Conservation (phyloP, 345 rosid genomes). For the Geranium rotundifolium region DNA sequence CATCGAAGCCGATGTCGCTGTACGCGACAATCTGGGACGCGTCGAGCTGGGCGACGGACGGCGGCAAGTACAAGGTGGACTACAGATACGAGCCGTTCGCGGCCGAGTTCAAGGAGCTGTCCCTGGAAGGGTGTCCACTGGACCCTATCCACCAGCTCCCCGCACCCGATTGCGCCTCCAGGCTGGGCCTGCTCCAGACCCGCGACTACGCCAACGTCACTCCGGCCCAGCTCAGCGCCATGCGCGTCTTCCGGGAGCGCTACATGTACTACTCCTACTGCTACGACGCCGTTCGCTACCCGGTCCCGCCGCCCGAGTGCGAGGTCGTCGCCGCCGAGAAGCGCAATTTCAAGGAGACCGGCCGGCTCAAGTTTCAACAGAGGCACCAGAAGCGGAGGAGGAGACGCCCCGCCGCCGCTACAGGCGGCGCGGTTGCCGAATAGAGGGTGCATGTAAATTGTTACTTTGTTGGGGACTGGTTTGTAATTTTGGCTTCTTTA, state of each 20-base stretch:
- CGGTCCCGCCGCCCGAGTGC: slow-evolving; percentile 52
- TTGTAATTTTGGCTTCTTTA: too few species aligned
- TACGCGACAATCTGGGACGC: slow-evolving; percentile 98
- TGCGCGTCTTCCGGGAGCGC: slow-evolving; percentile 60
- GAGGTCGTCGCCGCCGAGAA: slow-evolving; percentile 45
- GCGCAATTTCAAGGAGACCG: slow-evolving; percentile 43
- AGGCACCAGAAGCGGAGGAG: too few species aligned
- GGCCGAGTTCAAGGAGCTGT: slow-evolving; percentile 58
- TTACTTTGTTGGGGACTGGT: too few species aligned
- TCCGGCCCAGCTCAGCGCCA: slow-evolving; percentile 24
- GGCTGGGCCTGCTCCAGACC: too few species aligned
- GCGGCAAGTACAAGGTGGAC: slow-evolving; percentile 69
- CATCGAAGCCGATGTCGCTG: slow-evolving; percentile 81
- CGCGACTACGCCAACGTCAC: too few species aligned
- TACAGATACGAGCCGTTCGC: slow-evolving; percentile 72
- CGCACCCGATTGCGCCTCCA: too few species aligned
- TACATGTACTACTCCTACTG: slow-evolving; percentile 87
- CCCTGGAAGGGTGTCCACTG: slow-evolving; percentile 49
- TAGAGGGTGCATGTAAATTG: too few species aligned
- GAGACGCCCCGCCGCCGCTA: too few species aligned
- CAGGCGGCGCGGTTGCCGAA: too few species aligned
- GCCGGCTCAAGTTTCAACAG: slow-evolving; percentile 34
- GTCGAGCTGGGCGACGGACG: slow-evolving; percentile 87
- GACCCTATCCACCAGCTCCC: too few species aligned
- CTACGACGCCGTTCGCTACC: slow-evolving; percentile 56